Conservation (phyloP, 2,329 filamentous ascomycete genomes). For the Botrytis medusae region DNA sequence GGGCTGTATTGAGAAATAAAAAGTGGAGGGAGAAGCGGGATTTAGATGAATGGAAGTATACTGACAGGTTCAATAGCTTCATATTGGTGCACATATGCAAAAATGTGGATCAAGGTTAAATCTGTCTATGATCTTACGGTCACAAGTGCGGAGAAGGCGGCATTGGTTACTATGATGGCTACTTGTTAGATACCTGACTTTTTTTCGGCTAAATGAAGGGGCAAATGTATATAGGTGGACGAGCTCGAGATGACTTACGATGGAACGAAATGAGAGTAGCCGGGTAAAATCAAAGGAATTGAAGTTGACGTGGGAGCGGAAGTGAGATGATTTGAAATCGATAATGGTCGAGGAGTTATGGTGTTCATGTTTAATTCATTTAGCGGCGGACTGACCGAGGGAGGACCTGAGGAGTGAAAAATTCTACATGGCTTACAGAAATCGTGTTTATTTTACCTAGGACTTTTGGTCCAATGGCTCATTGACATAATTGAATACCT, state of each 20-base stretch:
- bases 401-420: neutral
- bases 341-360: neutral
- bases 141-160: constrained; percentile 69
- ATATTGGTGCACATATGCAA: constrained; percentile 78
- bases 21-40: too few species aligned
- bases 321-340: neutral
- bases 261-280: neutral
- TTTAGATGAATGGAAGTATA: neutral
- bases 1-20: neutral
- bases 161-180: constrained; percentile 62
- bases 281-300: too few species aligned
- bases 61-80: constrained; percentile 41
- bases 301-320: neutral
- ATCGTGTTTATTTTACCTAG: neutral
- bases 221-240: neutral
- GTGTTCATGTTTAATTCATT: neutral
- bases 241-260: neutral
- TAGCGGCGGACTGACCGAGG: neutral
- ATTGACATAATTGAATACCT: neutral
- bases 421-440: too few species aligned
- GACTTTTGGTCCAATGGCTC: neutral
- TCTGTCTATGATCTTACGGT: constrained; percentile 66
- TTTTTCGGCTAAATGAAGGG: neutral
- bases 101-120: constrained; percentile 76
- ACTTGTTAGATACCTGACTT: constrained; percentile 52